Base-by-base conservation (phyloP, 805 yeast genomes). In the Saturnispora besseyi region DNA sequence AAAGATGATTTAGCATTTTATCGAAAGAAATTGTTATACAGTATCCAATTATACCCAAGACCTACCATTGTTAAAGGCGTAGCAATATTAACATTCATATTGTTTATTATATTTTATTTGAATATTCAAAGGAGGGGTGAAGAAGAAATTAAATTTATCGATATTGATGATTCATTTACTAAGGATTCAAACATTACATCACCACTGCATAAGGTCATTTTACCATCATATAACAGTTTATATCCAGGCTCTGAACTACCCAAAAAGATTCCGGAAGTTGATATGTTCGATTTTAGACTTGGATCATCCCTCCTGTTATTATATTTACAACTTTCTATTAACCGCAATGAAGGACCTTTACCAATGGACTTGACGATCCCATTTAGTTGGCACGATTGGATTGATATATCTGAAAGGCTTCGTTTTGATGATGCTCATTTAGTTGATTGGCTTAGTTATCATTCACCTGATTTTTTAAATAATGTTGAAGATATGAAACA, bases 311-410 rank as follows among this genome's bases (percentile, higher is more conserved):
- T 54, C 9, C 53, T 55, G 31, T 34, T 58, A 29, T 21, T 53
- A 9, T 46, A 53, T 22, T 15, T 58, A 11, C 51, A 53, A 15
- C 13, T 46, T 13, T 52, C 54, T n/a, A 5, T 50, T 3, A 28
- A 34, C 1, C 10, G 33, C 9, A 49, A 42, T 21, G 26, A 46
- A 8, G 46, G 43, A 12, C 42, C n/a, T 31, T 45, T 40, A 43
- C 52, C 48, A 2, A 30, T 33, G 7, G 40, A 52, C n/a, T 59
- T 61, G 37, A 47, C 36, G 8, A 45, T 65, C 2, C 60, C 62
- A 0, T 65, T 65, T 48, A 53, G 53, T 18, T 65, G 70, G 70
- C 48, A 52, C 15, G 64, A 64, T 34, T 65, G 68, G 68, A 52
- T 61, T 15, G 58, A 64, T 53, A 15, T 64, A 26, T 54, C 58